Conservation (phyloP, 768 basidiomycete species). For the Baorangia bicolor region DNA sequence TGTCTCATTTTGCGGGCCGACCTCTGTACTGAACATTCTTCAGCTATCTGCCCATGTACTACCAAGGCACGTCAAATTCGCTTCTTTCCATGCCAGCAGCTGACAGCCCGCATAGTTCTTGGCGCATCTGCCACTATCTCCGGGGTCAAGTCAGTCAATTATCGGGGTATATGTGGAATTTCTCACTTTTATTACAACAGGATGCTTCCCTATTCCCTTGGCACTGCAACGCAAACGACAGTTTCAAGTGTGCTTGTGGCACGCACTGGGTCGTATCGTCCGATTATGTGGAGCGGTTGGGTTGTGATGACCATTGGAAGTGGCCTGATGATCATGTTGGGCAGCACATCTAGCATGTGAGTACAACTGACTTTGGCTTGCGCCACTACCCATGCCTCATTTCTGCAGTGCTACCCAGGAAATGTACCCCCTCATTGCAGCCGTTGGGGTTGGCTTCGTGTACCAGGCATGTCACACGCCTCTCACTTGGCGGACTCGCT, state of each 20-base stretch:
- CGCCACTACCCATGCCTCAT: background rate
- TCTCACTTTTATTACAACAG: constrained; percentile 16
- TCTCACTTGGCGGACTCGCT: background rate
- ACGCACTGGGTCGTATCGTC: constrained; percentile 31
- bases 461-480: constrained; percentile 28
- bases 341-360: constrained; percentile 31
- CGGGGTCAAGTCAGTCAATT: constrained; percentile 28
- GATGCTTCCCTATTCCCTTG: constrained; percentile 38
- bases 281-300: constrained; percentile 32
- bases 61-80: constrained; percentile 27
- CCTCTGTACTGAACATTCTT: constrained; percentile 3
- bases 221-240: constrained; percentile 16
- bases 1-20: background rate
- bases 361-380: background rate
- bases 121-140: constrained; percentile 37
- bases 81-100: background rate
- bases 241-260: constrained; percentile 29
- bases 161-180: too few relatives aligned
- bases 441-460: constrained; percentile 34
- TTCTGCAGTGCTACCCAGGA: constrained; percentile 30
- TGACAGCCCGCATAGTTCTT: constrained; percentile 23
- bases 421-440: constrained; percentile 33
- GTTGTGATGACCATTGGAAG: constrained; percentile 33
- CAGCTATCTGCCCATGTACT: constrained; percentile 42
- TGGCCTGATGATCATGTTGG: constrained; percentile 38